Percentiles rank a stretch among this genome's conserved stretches.
Conservation (phyloP, 208 protist genomes). For the Angomonas ambiguus region DNA sequence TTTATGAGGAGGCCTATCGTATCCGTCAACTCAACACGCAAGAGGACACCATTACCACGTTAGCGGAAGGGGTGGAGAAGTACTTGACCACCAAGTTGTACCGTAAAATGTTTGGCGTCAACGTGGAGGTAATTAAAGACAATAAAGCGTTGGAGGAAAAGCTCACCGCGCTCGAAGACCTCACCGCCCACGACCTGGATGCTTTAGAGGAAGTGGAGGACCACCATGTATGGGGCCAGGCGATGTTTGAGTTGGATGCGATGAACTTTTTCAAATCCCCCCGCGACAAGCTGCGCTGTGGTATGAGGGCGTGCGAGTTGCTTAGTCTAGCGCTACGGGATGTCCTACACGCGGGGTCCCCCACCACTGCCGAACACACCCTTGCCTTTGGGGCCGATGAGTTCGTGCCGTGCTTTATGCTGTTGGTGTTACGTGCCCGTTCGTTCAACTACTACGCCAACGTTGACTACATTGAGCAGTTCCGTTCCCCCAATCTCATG, state of each 20-base stretch:
- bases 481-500: slow-evolving; percentile 31
- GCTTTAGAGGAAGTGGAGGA: slow-evolving; percentile 54
- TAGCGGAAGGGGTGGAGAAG: slow-evolving; percentile 69
- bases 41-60: slow-evolving; percentile 16
- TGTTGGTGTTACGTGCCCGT: slow-evolving; percentile 63
- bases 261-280: slow-evolving; percentile 86
- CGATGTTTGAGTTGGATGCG: slow-evolving; percentile 80
- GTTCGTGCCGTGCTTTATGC: slow-evolving; percentile 77
- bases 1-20: slow-evolving; percentile 19
- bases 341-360: slow-evolving; percentile 22
- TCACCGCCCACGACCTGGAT: slow-evolving; percentile 49
- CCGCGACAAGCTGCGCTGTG: slow-evolving; percentile 68
- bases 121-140: slow-evolving; percentile 28
- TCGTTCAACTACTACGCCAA: slow-evolving; percentile 71
- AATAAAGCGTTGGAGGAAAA: slow-evolving; percentile 39
- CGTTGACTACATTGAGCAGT: slow-evolving; percentile 62
- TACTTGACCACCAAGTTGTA: slow-evolving; percentile 78
- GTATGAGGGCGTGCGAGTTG: slow-evolving; percentile 55
- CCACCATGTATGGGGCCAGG: slow-evolving; percentile 71
- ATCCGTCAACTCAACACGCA: slow-evolving; percentile 21
- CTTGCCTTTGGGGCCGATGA: slow-evolving; percentile 72
- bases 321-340: slow-evolving; percentile 45
- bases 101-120: slow-evolving; percentile 42
- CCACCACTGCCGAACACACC: background rate
- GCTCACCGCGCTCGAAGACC: slow-evolving; percentile 26